phyloP scores from a whole-genome alignment of 306 rosid genomes.

The Glycine latifolia region DNA sequence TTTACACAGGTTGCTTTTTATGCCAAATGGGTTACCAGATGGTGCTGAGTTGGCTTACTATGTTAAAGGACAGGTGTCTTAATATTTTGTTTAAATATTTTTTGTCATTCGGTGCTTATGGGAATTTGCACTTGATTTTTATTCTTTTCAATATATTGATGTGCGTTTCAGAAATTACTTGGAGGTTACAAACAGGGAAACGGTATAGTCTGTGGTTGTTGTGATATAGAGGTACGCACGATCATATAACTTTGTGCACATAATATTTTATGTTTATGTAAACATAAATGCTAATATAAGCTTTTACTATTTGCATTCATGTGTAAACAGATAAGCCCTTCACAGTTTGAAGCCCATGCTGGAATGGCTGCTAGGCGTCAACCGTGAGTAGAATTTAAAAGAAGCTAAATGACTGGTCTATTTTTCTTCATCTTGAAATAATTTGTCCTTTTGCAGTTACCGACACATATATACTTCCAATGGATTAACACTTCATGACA shows the following conservation, averaged over 20 bases:
- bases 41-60: conserved; percentile 97
- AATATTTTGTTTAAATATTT: conserved; percentile 23
- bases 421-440: conserved; percentile 40
- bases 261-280: conserved; percentile 16
- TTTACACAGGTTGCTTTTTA: conserved; percentile 86
- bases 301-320: conserved; percentile 38
- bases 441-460: conserved; percentile 67
- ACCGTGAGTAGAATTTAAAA: conserved; percentile 79
- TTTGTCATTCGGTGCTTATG: conserved; percentile 40
- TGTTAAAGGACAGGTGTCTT: conserved; percentile 90
- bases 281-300: conserved; percentile 22
- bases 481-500: conserved; percentile 96
- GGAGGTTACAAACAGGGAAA: conserved; percentile 97
- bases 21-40: conserved; percentile 98
- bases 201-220: conserved; percentile 89
- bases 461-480: conserved; percentile 96
- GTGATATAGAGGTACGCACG: conserved; percentile 75
- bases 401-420: conserved; percentile 37
- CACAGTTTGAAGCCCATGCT: conserved; percentile 99
- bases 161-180: conserved; percentile 72
- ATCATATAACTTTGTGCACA: conserved; percentile 29
- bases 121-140: conserved; percentile 15
- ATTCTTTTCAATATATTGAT: conserved; percentile 25
- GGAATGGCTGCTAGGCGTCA: conserved; percentile 99
- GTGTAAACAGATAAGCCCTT: conserved; percentile 87